These are phyloP conservation scores for Apiospora aurea DNA, from an alignment of 2,329 filamentous ascomycete genomes.

Conservation along the genomic window DNA sequence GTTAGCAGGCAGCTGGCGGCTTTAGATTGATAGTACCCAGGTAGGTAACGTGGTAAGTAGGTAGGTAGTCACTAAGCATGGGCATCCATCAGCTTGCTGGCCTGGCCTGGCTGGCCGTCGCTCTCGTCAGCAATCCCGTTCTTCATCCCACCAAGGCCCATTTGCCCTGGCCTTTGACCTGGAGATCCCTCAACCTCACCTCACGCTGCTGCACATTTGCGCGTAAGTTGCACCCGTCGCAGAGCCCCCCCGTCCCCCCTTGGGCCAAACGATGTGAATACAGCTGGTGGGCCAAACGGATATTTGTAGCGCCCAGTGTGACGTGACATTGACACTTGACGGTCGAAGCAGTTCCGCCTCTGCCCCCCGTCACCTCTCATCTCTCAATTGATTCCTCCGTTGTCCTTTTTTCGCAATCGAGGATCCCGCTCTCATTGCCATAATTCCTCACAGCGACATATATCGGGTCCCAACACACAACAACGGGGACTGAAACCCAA, in stretches of 20 bases:
- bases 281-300: constrained; percentile 18
- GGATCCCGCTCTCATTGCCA: not conserved
- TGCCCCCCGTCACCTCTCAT: not conserved
- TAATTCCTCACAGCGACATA: constrained; percentile 3
- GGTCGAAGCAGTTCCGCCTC: constrained; percentile 9
- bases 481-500: constrained; percentile 10
- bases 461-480: constrained; percentile 19
- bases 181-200: constrained; percentile 1
- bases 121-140: not conserved
- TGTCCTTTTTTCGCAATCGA: constrained; percentile 15
- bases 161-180: not conserved
- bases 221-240: constrained; percentile 1
- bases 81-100: not conserved
- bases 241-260: not conserved
- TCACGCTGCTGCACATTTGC: not conserved
- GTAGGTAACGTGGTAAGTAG: too few relatives aligned
- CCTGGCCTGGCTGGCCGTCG: too few relatives aligned
- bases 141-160: not conserved
- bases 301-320: constrained; percentile 20
- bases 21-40: not conserved
- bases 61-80: too few relatives aligned
- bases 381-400: constrained; percentile 15
- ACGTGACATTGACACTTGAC: constrained; percentile 20
- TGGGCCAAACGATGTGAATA: constrained; percentile 7
- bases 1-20: not conserved